These are phyloP conservation scores for Amphibolis antarctica DNA, from an alignment of 106 monocot genomes.

Conservation along the genomic window DNA sequence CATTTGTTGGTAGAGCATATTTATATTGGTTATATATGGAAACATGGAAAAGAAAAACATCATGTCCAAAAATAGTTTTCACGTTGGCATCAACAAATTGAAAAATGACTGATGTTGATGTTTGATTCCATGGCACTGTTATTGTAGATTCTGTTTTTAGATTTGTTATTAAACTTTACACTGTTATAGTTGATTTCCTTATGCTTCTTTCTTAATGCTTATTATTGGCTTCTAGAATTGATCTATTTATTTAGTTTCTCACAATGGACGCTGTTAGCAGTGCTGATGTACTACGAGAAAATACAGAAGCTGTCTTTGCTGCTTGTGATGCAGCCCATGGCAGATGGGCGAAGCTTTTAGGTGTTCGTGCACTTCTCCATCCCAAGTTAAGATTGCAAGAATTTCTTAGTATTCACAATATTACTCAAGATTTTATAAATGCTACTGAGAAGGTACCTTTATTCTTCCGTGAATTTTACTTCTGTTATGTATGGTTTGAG, in stretches of 20 bases:
- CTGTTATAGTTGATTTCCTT: background rate
- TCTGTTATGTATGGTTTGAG: background rate
- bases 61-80: too few relatives aligned
- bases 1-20: too few relatives aligned
- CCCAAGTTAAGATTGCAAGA: constrained; percentile 82
- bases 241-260: background rate
- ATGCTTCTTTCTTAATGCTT: background rate
- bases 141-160: too few relatives aligned
- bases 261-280: constrained; percentile 27
- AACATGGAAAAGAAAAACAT: too few relatives aligned
- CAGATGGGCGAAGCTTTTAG: constrained; percentile 97
- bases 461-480: background rate
- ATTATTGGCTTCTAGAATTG: background rate
- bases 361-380: constrained; percentile 92
- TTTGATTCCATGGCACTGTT: too few relatives aligned
- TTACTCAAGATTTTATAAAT: constrained; percentile 83
- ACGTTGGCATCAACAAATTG: too few relatives aligned
- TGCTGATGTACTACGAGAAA: constrained; percentile 94
- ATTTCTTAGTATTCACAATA: constrained; percentile 74
- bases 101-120: too few relatives aligned
- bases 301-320: constrained; percentile 92
- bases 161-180: background rate
- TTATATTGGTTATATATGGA: too few relatives aligned
- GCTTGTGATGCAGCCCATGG: constrained; percentile 98
- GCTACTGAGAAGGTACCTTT: constrained; percentile 78